A percentile compares a stretch with the other conserved stretches of the same genome.
These are phyloP conservation scores for Fomitiporia mediterranea DNA, from an alignment of 1,284 basidiomycete species.

Conservation along the genomic window DNA sequence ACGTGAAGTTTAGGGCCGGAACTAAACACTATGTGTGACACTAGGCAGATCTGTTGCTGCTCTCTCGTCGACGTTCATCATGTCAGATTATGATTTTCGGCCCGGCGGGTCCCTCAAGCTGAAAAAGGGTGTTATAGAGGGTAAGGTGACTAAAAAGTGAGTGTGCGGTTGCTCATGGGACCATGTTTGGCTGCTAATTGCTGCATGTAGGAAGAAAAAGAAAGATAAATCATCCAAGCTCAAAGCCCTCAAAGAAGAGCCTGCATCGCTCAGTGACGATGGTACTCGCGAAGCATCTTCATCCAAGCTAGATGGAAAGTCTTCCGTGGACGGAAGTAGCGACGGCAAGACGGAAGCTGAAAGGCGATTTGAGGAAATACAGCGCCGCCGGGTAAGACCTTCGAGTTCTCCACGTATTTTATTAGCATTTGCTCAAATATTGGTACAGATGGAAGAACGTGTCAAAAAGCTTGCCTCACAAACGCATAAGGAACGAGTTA, in stretches of 20 bases:
- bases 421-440: constrained; percentile 5
- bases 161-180: constrained; percentile 27
- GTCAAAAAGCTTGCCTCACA: constrained; percentile 79
- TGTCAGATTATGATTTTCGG: constrained; percentile 83
- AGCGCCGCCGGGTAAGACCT: constrained; percentile 71
- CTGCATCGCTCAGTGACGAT: constrained; percentile 36
- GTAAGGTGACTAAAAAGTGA: constrained; percentile 79
- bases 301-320: constrained; percentile 53
- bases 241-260: constrained; percentile 41
- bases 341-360: constrained; percentile 85
- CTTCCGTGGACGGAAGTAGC: constrained; percentile 46
- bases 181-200: constrained; percentile 22
- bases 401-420: constrained; percentile 4
- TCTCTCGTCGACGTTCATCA: constrained; percentile 29
- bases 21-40: not conserved
- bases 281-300: constrained; percentile 37
- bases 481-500: constrained; percentile 95
- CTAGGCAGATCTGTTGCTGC: not conserved
- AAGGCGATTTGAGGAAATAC: constrained; percentile 82
- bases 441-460: constrained; percentile 66
- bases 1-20: constrained; percentile 1
- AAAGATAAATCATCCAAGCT: constrained; percentile 47
- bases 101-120: constrained; percentile 88
- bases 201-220: constrained; percentile 74
- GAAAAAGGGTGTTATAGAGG: constrained; percentile 76